phyloP scores from a whole-genome alignment of 345 rosid species.

The Geranium brycei region DNA sequence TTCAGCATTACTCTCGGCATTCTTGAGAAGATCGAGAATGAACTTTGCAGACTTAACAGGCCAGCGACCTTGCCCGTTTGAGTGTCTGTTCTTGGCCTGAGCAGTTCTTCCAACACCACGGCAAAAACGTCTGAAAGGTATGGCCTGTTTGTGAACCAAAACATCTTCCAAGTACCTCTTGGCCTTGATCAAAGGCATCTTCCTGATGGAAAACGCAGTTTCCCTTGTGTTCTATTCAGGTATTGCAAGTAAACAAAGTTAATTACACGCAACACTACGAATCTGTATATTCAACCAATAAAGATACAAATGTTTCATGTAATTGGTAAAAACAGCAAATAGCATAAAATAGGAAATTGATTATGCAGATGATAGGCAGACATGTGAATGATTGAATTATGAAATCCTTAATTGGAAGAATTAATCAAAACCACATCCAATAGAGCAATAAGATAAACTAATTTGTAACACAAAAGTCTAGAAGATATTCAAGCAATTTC shows the following conservation, averaged over 20 bases:
- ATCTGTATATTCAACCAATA: too few relatives aligned
- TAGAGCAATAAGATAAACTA: too few relatives aligned
- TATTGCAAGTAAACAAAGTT: background rate
- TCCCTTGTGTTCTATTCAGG: conserved; percentile 56
- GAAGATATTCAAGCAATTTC: too few relatives aligned
- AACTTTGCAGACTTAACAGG: conserved; percentile 36
- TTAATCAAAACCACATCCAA: too few relatives aligned
- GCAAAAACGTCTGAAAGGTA: conserved; percentile 65
- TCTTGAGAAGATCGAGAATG: conserved; percentile 35
- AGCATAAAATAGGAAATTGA: too few relatives aligned
- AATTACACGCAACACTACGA: background rate
- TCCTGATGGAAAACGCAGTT: conserved; percentile 49
- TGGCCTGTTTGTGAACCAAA: conserved; percentile 65
- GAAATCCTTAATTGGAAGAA: too few relatives aligned
- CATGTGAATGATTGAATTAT: too few relatives aligned
- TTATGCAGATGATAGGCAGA: too few relatives aligned
- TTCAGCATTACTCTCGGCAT: conserved; percentile 47
- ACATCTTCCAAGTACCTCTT: conserved; percentile 75
- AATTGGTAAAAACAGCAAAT: too few relatives aligned
- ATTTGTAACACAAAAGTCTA: too few relatives aligned
- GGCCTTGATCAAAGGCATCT: conserved; percentile 51
- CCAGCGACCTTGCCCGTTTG: conserved; percentile 84
- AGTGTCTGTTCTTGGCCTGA: conserved; percentile 68
- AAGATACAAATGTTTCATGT: too few relatives aligned
- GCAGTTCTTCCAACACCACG: conserved; percentile 70